Percentiles rank a stretch among this genome's conserved stretches.
Evolutionary conservation across 352 stramenopile genomes (phyloP).

Genomic region (Pythium scleroteichum): DNA sequence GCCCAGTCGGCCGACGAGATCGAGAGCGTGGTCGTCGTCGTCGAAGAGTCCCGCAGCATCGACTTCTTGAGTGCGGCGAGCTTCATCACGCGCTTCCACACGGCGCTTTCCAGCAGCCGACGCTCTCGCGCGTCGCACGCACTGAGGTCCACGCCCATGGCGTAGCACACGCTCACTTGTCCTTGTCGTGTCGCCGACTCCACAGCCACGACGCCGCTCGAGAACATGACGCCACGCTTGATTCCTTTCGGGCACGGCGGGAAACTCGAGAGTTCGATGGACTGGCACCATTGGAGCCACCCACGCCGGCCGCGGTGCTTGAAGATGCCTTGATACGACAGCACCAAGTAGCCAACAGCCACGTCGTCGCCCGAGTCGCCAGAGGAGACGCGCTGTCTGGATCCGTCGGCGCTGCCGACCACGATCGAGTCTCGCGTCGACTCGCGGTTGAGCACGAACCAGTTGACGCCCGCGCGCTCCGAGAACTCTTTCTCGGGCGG

Average conservation of each 20-base stretch:
- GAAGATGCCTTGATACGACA: constrained; percentile 30
- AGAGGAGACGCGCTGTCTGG: neutral
- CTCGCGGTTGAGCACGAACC: constrained; percentile 14
- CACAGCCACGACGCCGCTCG: constrained; percentile 25
- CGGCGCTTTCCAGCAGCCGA: constrained; percentile 19
- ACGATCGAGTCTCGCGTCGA: constrained; percentile 9
- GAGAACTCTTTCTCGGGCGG: constrained; percentile 15
- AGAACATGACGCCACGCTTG: constrained; percentile 20
- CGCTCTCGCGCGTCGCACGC: constrained; percentile 7
- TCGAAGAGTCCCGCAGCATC: constrained; percentile 16
- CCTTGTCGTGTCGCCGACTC: constrained; percentile 20
- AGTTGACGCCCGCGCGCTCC: constrained; percentile 20
- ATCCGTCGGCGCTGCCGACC: neutral
- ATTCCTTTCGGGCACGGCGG: neutral
- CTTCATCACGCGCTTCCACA: constrained; percentile 30
- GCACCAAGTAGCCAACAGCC: constrained; percentile 20
- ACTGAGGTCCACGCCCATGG: constrained; percentile 21
- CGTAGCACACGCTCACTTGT: constrained; percentile 21
- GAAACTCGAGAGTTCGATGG: constrained; percentile 26
- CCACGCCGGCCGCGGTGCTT: constrained; percentile 25
- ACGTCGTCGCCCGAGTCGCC: neutral
- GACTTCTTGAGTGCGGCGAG: constrained; percentile 26
- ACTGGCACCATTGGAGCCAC: constrained; percentile 33
- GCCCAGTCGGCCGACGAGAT: constrained; percentile 12
- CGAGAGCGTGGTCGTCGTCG: constrained; percentile 19